A percentile compares a stretch with the other conserved stretches of the same genome.
These are phyloP conservation scores for Plasmodium malariae DNA, from an alignment of 169 alveolate species.

Conservation along the genomic window DNA sequence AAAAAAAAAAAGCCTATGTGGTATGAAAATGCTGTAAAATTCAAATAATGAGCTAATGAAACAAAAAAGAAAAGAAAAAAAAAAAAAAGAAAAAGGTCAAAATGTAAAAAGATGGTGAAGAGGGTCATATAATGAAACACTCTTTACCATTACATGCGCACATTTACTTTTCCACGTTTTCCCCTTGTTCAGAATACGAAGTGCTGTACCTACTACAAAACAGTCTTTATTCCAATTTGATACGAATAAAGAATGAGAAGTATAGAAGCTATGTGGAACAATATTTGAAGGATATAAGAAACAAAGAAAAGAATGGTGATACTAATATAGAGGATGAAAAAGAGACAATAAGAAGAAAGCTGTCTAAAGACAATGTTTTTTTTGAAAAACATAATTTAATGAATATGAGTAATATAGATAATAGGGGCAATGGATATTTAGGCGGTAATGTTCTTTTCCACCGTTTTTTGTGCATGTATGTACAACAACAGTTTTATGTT, in stretches of 20 bases:
- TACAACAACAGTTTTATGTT: conserved; percentile 63
- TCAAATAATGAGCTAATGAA: neutral
- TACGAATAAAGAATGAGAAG: conserved; percentile 12
- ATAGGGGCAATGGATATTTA: conserved; percentile 25
- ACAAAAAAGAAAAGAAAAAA: neutral
- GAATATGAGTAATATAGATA: conserved; percentile 60
- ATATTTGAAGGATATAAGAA: neutral
- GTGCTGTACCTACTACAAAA: conserved; percentile 60
- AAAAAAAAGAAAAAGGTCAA: no score
- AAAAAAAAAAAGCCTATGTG: neutral
- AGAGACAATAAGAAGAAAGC: neutral
- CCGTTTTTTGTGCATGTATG: conserved; percentile 57
- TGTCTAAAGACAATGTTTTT: conserved; percentile 54
- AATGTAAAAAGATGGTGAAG: neutral
- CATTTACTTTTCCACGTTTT: neutral
- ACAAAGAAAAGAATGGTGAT: neutral
- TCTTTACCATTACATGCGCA: neutral
- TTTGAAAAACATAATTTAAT: conserved; percentile 39
- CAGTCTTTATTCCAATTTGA: conserved; percentile 24
- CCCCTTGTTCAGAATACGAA: conserved; percentile 34
- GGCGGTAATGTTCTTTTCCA: conserved; percentile 49
- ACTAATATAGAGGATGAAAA: neutral
- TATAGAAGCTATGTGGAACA: conserved; percentile 2
- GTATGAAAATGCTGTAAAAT: neutral
- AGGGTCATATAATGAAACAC: neutral